Evolutionary conservation across 1,284 basidiomycete genomes (phyloP), one percentile per base, ranked within the genome.

Genomic region (Melampsora americana): DNA sequence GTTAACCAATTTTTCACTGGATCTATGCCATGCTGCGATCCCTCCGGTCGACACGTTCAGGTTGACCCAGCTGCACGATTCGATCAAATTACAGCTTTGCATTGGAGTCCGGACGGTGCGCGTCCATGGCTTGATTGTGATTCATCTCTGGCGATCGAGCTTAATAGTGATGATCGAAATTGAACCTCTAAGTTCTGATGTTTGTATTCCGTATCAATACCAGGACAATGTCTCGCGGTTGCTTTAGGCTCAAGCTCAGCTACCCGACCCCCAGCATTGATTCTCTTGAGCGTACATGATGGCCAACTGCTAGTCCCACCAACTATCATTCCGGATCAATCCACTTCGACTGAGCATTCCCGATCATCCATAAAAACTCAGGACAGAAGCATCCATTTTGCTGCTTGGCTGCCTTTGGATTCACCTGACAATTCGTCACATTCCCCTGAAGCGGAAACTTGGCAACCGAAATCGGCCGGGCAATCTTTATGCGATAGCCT

Each of bases 41-140:
- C 62, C n/a, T 35, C 62, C 35, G 61, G 70, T 20, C 42, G 62
- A 50, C 44, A 64, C 26, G 60, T 72, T 28, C 46, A 72, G 46
- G 42, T 72, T 30, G 44, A 72, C 50, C 70, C 61, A n/a, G 61
- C 23, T 9, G 61, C 61, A 23, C 28, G 44, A 20, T 72, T 65
- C 42, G 70, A 72, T 72, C 42, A 65, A 32, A 72, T 72, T 39
- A 72, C 70, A n/a, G 61, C 60, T 53, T 46, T 72, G 26, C 60
- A 72, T 46, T 72, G 70, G 70, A 72, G 70, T 72, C 70, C 70
- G 23, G 70, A 72, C 62, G 70, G 70, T 72, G 26, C 26, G 70
- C 50, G 30, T 30, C 23, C 44, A 30, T 32, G 11, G 9, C 16
- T 56, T 20, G 14, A 68, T 32, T 53, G 23, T 48, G 66, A 30